Conservation (phyloP, 192 early-diverging fungal genomes). For the Thoreauomyces humboldtii region DNA sequence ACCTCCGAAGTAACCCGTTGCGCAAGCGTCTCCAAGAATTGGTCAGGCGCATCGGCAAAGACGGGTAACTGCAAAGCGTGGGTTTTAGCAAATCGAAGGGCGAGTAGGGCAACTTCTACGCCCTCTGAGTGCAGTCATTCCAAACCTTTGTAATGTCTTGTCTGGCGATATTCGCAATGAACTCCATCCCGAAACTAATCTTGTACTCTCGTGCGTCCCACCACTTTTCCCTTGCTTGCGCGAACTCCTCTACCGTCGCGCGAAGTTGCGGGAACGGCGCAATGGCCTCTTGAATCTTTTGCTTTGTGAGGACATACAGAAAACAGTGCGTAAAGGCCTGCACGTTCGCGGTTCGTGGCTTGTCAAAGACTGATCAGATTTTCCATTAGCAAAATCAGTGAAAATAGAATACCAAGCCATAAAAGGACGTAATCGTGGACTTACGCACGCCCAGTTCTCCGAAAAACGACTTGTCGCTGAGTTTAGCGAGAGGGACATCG, state of each 20-base stretch:
- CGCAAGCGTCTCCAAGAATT: conserved; percentile 40
- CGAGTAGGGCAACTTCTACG: neutral
- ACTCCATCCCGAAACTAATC: conserved; percentile 47
- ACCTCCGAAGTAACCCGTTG: conserved; percentile 30
- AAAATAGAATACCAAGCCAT: neutral
- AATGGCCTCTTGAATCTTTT: conserved; percentile 36
- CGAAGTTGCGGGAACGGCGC: conserved; percentile 17
- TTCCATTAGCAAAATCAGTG: no score
- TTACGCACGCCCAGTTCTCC: conserved; percentile 41
- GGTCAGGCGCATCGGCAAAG: conserved; percentile 32
- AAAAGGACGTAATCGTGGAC: conserved; percentile 13
- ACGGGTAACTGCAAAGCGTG: conserved; percentile 31
- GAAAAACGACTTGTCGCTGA: conserved; percentile 32
- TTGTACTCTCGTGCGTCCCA: conserved; percentile 7
- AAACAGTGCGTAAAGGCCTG: conserved; percentile 33
- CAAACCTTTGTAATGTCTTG: conserved; percentile 39
- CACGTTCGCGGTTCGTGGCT: conserved; percentile 33
- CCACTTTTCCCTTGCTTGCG: conserved; percentile 30
- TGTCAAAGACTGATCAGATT: conserved; percentile 29
- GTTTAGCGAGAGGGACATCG: conserved; percentile 21
- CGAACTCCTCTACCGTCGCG: conserved; percentile 18
- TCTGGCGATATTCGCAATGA: conserved; percentile 40
- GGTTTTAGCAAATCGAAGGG: neutral
- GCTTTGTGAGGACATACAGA: conserved; percentile 38
- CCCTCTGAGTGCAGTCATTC: neutral